phyloP scores from a whole-genome alignment of 2,329 filamentous ascomycete genomes.

The Aphanoascus verrucosus region DNA sequence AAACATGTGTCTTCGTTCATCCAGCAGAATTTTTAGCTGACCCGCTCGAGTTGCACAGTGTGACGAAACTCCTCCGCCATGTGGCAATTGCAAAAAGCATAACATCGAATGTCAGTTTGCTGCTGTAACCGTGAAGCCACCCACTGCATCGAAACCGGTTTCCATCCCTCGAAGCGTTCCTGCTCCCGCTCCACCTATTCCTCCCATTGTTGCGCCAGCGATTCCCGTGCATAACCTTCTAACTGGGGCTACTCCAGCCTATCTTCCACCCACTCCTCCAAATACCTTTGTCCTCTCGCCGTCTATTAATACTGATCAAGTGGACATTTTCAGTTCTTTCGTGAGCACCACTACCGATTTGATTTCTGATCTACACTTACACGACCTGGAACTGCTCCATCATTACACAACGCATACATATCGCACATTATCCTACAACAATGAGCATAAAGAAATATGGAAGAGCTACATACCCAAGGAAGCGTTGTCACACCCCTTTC shows the following conservation, averaged over 20 bases:
- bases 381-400: conserved; percentile 38
- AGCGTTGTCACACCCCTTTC: conserved; percentile 20
- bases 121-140: not conserved
- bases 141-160: not conserved
- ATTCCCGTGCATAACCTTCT: conserved; percentile 1
- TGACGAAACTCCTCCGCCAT: conserved; percentile 20
- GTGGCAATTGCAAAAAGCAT: conserved; percentile 21
- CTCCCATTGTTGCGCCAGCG: conserved; percentile 55
- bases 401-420: conserved; percentile 31
- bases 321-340: conserved; percentile 17
- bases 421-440: conserved; percentile 19
- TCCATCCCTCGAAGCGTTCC: not conserved
- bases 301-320: conserved; percentile 13
- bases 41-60: conserved; percentile 15
- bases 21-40: not conserved
- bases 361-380: conserved; percentile 20
- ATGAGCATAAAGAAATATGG: conserved; percentile 19
- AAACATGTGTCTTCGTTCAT: not conserved
- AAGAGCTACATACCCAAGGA: conserved; percentile 19
- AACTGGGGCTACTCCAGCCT: conserved; percentile 1
- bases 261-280: conserved; percentile 9
- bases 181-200: conserved; percentile 53
- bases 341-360: conserved; percentile 15
- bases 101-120: conserved; percentile 21
- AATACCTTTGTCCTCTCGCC: conserved; percentile 5